Conservation (phyloP, 2,329 filamentous ascomycete genomes). For the Plectosphaerella cucumerina region DNA sequence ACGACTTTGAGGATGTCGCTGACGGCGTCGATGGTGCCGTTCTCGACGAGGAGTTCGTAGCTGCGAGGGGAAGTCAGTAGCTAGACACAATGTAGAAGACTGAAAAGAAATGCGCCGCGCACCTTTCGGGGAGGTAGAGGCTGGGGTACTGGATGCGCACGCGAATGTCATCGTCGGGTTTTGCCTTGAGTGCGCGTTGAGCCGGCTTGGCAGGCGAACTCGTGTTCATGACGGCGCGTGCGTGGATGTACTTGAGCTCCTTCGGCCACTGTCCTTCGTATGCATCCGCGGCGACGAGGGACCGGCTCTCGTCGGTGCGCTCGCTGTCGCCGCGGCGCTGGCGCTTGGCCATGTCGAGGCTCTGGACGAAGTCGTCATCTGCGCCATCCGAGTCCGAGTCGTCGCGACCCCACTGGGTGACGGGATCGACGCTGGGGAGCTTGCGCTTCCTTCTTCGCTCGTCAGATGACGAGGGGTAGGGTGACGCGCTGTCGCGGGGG, state of each 20-base stretch:
- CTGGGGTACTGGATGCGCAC: conserved; percentile 85
- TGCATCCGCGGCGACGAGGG: conserved; percentile 39
- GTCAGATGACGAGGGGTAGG: conserved; percentile 30
- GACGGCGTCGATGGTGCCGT: conserved; percentile 73
- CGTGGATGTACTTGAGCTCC: conserved; percentile 49
- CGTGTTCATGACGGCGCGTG: conserved; percentile 34
- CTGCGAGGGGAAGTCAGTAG: conserved; percentile 27
- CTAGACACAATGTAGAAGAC: not conserved
- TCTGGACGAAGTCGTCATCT: conserved; percentile 28
- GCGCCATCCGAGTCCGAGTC: conserved; percentile 49
- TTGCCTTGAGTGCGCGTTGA: conserved; percentile 8
- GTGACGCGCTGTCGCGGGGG: conserved; percentile 34
- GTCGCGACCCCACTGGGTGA: conserved; percentile 39
- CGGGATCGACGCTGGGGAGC: conserved; percentile 9
- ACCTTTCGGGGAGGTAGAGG: conserved; percentile 64
- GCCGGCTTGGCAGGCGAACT: conserved; percentile 7
- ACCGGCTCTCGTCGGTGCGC: conserved; percentile 39
- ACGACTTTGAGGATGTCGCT: conserved; percentile 70
- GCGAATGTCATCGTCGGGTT: conserved; percentile 43
- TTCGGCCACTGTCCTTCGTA: conserved; percentile 28
- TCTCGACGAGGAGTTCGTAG: conserved; percentile 73
- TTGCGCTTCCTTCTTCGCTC: conserved; percentile 13
- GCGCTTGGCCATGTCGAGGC: conserved; percentile 43
- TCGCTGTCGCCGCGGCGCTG: conserved; percentile 38
- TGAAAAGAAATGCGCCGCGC: conserved; percentile 17